These are phyloP conservation scores for Physocladia obscura DNA, from an alignment of 192 early-diverging fungal species.

Conservation along the genomic window DNA sequence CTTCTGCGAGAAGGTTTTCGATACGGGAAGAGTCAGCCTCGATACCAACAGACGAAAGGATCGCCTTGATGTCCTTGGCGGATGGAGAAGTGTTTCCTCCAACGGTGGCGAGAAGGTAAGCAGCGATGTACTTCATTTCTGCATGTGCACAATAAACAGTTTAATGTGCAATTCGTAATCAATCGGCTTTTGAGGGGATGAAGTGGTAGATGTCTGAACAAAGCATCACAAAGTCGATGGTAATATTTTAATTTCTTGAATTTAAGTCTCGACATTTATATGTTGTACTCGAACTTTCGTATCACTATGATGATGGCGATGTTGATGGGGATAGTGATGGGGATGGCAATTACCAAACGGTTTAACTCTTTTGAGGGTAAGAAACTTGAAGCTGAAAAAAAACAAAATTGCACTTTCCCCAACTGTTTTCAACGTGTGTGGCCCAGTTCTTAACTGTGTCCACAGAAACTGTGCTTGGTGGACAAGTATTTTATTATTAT, in stretches of 20 bases:
- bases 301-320: background rate
- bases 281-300: background rate
- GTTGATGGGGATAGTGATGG: background rate
- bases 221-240: background rate
- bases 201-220: too few relatives aligned
- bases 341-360: background rate
- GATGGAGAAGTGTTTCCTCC: conserved; percentile 83
- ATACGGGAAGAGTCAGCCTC: conserved; percentile 85
- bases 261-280: background rate
- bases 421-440: too few relatives aligned
- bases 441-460: too few relatives aligned
- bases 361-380: background rate
- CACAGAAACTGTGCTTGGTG: too few relatives aligned
- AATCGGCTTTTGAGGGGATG: too few relatives aligned
- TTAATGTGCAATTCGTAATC: too few relatives aligned
- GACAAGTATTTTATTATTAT: too few relatives aligned
- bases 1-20: conserved; percentile 72
- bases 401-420: background rate
- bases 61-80: conserved; percentile 73
- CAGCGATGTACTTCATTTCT: conserved; percentile 94
- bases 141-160: background rate
- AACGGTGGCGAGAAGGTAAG: conserved; percentile 91
- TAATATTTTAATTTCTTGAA: too few relatives aligned
- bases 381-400: background rate
- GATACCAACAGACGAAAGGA: conserved; percentile 88